Percentiles rank a stretch among this genome's conserved stretches.
phyloP scores from a whole-genome alignment of 257 asterid genomes.

The Forsythia viridissima region DNA sequence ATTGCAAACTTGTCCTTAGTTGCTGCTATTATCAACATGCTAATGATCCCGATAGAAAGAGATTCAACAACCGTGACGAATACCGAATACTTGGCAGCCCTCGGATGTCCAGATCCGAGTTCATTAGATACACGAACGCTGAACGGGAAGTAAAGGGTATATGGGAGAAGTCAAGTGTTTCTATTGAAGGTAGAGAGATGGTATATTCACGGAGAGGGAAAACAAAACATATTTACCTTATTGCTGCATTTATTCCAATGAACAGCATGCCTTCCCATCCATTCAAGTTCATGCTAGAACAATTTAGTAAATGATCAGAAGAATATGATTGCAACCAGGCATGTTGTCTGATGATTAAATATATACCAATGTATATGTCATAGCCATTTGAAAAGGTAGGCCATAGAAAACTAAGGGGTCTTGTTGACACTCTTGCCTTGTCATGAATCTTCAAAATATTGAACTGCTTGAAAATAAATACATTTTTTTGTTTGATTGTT shows the following conservation, averaged over 20 bases:
- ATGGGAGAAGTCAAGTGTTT: not conserved
- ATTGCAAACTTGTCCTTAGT: constrained; percentile 69
- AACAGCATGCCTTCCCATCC: constrained; percentile 99
- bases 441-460: no score
- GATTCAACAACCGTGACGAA: constrained; percentile 67
- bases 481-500: no score
- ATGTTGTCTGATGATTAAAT: no score
- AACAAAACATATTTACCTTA: constrained; percentile 49
- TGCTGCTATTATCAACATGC: constrained; percentile 64
- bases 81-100: constrained; percentile 86
- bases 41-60: constrained; percentile 60
- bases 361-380: no score
- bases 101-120: constrained; percentile 87
- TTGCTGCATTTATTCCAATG: constrained; percentile 92
- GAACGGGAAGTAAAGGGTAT: constrained; percentile 1
- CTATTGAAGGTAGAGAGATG: not conserved
- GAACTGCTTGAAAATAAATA: no score
- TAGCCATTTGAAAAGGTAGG: no score
- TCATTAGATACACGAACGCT: constrained; percentile 90
- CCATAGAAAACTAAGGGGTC: no score
- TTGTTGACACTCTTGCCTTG: no score
- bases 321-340: not conserved
- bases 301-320: not conserved
- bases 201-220: not conserved
- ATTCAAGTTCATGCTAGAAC: constrained; percentile 85